These are phyloP conservation scores for Cladosporium sphaerospermum DNA, from an alignment of 2,329 filamentous ascomycete species.

Conservation along the genomic window DNA sequence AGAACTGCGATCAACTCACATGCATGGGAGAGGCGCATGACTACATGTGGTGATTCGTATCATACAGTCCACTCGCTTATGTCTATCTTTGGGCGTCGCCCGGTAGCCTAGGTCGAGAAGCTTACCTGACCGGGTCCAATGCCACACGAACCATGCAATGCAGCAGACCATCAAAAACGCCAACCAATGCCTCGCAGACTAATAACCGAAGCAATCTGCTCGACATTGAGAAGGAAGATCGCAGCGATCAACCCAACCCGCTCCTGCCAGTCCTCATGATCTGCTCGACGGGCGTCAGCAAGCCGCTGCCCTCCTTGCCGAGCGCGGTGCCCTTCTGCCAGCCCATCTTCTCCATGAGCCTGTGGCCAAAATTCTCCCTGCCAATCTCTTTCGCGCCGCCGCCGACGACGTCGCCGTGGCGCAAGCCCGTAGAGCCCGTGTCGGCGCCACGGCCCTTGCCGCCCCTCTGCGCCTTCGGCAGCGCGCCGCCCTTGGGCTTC, in stretches of 20 bases:
- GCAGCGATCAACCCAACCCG: constrained; percentile 57
- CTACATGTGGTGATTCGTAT: not conserved
- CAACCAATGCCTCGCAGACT: too few relatives aligned
- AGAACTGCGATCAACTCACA: not conserved
- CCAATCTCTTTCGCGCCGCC: constrained; percentile 78
- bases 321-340: constrained; percentile 84
- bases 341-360: constrained; percentile 94
- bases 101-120: too few relatives aligned
- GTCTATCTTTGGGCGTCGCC: too few relatives aligned
- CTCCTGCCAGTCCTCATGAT: constrained; percentile 81
- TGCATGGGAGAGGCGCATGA: not conserved
- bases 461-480: constrained; percentile 7
- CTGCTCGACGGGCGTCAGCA: constrained; percentile 76
- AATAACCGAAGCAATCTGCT: too few relatives aligned
- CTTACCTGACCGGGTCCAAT: too few relatives aligned
- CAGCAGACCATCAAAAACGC: too few relatives aligned
- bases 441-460: constrained; percentile 35
- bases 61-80: too few relatives aligned
- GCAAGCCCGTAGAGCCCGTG: constrained; percentile 49
- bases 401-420: constrained; percentile 83
- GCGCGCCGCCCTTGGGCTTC: constrained; percentile 14
- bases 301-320: constrained; percentile 76
- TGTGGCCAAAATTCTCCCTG: constrained; percentile 72
- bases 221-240: too few relatives aligned
- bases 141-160: too few relatives aligned